Evolutionary conservation across 768 basidiomycete genomes (phyloP), one percentile per base, ranked within the genome.

Genomic region (Candolleomyces eurysporus): DNA sequence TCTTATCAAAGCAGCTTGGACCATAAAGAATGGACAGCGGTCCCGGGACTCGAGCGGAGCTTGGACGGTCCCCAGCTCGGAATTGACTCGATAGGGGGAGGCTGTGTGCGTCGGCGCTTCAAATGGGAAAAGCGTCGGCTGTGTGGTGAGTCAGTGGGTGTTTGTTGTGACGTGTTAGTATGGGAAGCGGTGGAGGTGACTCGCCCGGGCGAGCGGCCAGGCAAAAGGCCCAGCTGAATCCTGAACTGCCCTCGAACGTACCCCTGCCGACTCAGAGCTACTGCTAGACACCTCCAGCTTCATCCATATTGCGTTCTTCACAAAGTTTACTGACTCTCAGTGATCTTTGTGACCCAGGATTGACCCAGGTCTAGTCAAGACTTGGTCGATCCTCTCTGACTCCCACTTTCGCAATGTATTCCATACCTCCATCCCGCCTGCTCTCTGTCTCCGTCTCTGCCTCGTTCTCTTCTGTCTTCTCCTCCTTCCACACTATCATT

Each of bases 331-430:
- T 61, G 54, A 17, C 36, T 51, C 8, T 21, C 43, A 54, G 54
- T 26, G 14, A 48, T n/a, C 48, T 61, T 57, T 57, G 61, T 61
- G 61, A 61, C 39, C 48, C 40, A 55, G 61, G 61, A 61, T 61
- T 57, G 56, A 32, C 61, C 61, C 53, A 32, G 48, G 61, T 61
- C 61, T 61, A 57, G 26, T 48, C 51, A 60, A 46, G 61, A 61
- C 61, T 61, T 61, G 61, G 61, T 48, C 61, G 43, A 57, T 51
- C 56, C 61, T 48, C 21, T 9, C 19, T 48, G 17, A 32, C 60
- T 54, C 59, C 30, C 51, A 39, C 2, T 36, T 7, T 8, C 32
- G 54, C 22, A 49, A 61, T 61, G 60, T 57, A 61, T 51, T 45
- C 55, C 36, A 13, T n/a, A 14, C 17, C 26, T 11, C 6, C 13